phyloP scores from a whole-genome alignment of 2,329 filamentous ascomycete genomes.

The Calonectria fujianensis region DNA sequence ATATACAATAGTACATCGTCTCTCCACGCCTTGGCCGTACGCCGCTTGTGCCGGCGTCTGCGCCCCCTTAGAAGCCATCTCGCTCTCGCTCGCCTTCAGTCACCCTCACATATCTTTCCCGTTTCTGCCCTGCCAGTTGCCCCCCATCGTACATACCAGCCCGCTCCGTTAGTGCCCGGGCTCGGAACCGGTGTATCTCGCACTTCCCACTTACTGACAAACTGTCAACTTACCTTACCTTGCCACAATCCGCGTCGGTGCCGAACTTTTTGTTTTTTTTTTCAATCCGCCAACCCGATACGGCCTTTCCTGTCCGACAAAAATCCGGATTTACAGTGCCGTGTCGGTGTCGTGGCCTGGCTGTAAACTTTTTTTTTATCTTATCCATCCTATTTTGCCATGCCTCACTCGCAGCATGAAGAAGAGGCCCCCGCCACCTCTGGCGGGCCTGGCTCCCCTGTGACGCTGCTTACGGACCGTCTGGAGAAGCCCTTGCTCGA shows the following conservation, averaged over 20 bases:
- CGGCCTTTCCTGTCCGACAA: conserved; percentile 37
- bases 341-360: conserved; percentile 45
- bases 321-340: conserved; percentile 39
- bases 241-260: conserved; percentile 30
- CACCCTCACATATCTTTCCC: conserved; percentile 10
- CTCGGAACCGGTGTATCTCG: conserved; percentile 41
- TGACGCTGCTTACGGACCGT: conserved; percentile 75
- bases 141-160: conserved; percentile 16
- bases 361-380: conserved; percentile 7
- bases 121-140: conserved; percentile 21
- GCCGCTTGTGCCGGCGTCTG: conserved; percentile 16
- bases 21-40: conserved; percentile 5
- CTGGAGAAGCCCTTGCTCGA: conserved; percentile 91
- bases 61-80: not conserved
- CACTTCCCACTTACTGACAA: conserved; percentile 19
- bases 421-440: conserved; percentile 50
- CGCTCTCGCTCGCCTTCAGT: not conserved
- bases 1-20: conserved; percentile 1
- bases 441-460: conserved; percentile 55
- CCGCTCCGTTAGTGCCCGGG: conserved; percentile 31
- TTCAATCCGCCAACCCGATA: conserved; percentile 41
- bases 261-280: conserved; percentile 20
- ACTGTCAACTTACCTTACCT: conserved; percentile 41
- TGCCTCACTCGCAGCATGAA: conserved; percentile 57
- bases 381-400: conserved; percentile 47